Percentiles rank a stretch among this genome's conserved stretches.
phyloP scores from a whole-genome alignment of 495 filamentous ascomycete species.

The Penicillium verhagenii region DNA sequence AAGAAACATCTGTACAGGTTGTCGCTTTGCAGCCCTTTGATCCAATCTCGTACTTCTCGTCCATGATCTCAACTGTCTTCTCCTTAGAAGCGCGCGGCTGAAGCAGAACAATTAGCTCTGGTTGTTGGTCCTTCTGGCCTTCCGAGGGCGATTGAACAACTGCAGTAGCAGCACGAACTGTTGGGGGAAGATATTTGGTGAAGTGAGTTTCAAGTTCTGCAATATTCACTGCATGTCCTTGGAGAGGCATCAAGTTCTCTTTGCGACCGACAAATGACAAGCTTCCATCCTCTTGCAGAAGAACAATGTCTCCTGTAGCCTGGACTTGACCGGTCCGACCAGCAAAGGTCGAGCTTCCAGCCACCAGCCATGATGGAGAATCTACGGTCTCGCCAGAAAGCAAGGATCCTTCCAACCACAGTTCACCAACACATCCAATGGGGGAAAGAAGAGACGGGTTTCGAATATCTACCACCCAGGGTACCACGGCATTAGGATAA shows the following conservation, averaged over 20 bases:
- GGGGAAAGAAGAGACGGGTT: constrained; percentile 32
- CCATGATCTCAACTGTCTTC: constrained; percentile 22
- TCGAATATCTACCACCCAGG: constrained; percentile 36
- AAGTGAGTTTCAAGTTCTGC: constrained; percentile 32
- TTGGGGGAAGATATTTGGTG: constrained; percentile 24
- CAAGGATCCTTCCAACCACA: constrained; percentile 30
- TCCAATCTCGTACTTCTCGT: constrained; percentile 17
- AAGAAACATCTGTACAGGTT: constrained; percentile 7
- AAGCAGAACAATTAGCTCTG: constrained; percentile 29
- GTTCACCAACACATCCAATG: constrained; percentile 34
- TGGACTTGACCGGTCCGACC: constrained; percentile 31
- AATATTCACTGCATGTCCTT: constrained; percentile 39
- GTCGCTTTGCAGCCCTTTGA: not conserved
- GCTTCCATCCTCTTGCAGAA: constrained; percentile 27
- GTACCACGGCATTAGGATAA: constrained; percentile 29
- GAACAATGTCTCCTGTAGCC: constrained; percentile 35
- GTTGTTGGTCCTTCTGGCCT: constrained; percentile 9
- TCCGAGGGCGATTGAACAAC: constrained; percentile 15
- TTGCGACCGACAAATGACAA: constrained; percentile 33
- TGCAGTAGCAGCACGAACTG: constrained; percentile 24
- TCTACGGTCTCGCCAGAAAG: constrained; percentile 25
- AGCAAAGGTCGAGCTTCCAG: constrained; percentile 25
- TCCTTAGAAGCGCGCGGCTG: constrained; percentile 23
- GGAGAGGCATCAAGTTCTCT: constrained; percentile 26
- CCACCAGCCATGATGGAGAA: constrained; percentile 34